Evolutionary conservation across 306 rosid species (phyloP), one percentile per base, ranked within the genome.

Genomic region (Rosa persica): DNA sequence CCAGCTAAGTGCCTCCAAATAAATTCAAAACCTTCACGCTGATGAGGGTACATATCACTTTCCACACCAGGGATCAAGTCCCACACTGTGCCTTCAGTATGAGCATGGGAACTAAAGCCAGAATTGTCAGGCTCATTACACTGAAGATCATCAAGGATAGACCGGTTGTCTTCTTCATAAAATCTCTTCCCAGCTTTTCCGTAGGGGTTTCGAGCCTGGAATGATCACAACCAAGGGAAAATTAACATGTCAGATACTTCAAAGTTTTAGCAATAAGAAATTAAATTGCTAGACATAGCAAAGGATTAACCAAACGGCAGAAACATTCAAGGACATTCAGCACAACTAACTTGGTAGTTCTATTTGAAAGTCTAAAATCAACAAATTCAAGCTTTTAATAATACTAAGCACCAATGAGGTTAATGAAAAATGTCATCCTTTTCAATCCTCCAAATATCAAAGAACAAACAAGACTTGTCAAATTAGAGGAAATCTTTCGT

Each of bases 1-100:
- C 94, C 95, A 17, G 91, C 97, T 40, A 92, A 70, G 40, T 90
- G 84, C 11, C 36, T 86, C 97, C 97, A 92, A 23, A 90, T 78
- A 74, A 90, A 92, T 69, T 92, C 97, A 74, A 92, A 92, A 7
- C 91, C 94, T 30, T 90, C 93, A n/a, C 78, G 48, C 52, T 90
- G 97, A 79, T 92, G 94, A 43, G 84, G 84, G 44, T 79, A 88
- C 93, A 92, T 75, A 15, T 73, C 61, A 4, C 40, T 34, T 71
- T 78, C 80, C 4, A 85, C 78, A 44, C 89, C 85, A 6, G 97
- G 94, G 85, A 90, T 81, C 57, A 90, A 27, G 76, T 87, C 94
- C 97, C 94, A 90, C 12, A 86, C 97, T 0, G 91, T 87, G 72
- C 85, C 87, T n/a, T 79, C 84, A 30, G 69, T 34, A 66, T 48